These are phyloP conservation scores for Trametes versicolor DNA, from an alignment of 1,284 basidiomycete species.

Conservation along the genomic window DNA sequence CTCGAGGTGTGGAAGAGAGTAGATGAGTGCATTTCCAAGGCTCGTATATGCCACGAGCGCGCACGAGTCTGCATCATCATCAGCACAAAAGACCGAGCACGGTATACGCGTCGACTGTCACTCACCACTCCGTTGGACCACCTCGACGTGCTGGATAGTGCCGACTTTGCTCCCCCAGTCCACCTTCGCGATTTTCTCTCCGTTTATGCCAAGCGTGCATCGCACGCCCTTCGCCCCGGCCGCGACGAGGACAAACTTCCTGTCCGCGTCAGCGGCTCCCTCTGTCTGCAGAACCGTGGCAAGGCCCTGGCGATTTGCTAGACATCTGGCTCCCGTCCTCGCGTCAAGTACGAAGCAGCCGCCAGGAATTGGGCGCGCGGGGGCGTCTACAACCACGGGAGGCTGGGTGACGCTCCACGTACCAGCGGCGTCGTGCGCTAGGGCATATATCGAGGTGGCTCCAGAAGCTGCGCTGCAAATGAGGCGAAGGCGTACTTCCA, in stretches of 20 bases:
- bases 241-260: slow-evolving; percentile 56
- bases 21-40: slow-evolving; percentile 62
- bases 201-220: slow-evolving; percentile 63
- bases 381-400: slow-evolving; percentile 53
- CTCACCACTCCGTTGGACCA: slow-evolving; percentile 66
- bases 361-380: slow-evolving; percentile 58
- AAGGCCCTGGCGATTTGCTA: slow-evolving; percentile 57
- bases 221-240: slow-evolving; percentile 68
- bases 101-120: neutral
- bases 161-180: slow-evolving; percentile 68
- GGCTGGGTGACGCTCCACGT: slow-evolving; percentile 59
- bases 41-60: slow-evolving; percentile 74
- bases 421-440: slow-evolving; percentile 52
- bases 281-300: slow-evolving; percentile 42
- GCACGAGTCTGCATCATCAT: slow-evolving; percentile 55
- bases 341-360: slow-evolving; percentile 72
- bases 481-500: slow-evolving; percentile 64
- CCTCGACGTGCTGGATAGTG: slow-evolving; percentile 55
- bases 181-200: slow-evolving; percentile 64
- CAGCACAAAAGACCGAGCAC: neutral
- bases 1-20: slow-evolving; percentile 77
- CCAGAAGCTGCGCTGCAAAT: slow-evolving; percentile 72
- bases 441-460: slow-evolving; percentile 63
- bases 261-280: slow-evolving; percentile 35
- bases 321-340: slow-evolving; percentile 59